phyloP scores from a whole-genome alignment of 1,284 basidiomycete genomes.

The Fistulina hepatica region DNA sequence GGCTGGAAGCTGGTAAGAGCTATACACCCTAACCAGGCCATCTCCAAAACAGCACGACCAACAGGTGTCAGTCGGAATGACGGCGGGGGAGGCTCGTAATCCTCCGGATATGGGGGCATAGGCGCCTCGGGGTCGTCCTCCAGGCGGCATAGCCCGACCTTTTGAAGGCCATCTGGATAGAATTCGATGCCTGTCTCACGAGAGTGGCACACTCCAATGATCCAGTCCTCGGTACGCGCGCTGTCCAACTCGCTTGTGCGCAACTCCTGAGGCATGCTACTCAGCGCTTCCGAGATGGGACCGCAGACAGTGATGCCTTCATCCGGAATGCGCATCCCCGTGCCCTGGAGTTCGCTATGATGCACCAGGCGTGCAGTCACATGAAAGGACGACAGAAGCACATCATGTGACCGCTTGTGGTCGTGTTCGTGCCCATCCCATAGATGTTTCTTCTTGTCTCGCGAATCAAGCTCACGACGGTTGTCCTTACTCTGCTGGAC shows the following conservation, averaged over 20 bases:
- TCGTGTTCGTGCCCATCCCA: too few relatives aligned
- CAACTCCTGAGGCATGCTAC: constrained; percentile 25
- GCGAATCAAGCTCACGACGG: constrained; percentile 25
- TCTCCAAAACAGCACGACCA: constrained; percentile 66
- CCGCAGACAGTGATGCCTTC: constrained; percentile 58
- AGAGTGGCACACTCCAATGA: constrained; percentile 54
- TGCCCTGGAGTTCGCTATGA: constrained; percentile 55
- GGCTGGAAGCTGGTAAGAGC: constrained; percentile 71
- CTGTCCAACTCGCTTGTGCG: constrained; percentile 15
- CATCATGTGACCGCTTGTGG: too few relatives aligned
- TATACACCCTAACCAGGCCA: constrained; percentile 72
- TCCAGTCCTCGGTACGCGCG: constrained; percentile 24
- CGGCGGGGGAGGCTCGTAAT: constrained; percentile 29
- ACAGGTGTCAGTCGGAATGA: constrained; percentile 50
- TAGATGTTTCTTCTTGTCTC: too few relatives aligned
- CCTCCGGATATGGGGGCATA: constrained; percentile 21
- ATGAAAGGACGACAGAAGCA: constrained; percentile 50
- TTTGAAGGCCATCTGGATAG: constrained; percentile 53
- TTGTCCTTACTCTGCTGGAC: constrained; percentile 30
- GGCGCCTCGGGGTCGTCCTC: constrained; percentile 14
- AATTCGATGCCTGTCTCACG: constrained; percentile 61
- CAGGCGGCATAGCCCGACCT: constrained; percentile 45
- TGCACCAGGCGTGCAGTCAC: constrained; percentile 57
- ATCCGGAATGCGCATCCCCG: constrained; percentile 61
- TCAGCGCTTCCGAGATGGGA: constrained; percentile 45